Conservation (phyloP, 192 early-diverging fungal species). For the Martensiomyces pterosporus region DNA sequence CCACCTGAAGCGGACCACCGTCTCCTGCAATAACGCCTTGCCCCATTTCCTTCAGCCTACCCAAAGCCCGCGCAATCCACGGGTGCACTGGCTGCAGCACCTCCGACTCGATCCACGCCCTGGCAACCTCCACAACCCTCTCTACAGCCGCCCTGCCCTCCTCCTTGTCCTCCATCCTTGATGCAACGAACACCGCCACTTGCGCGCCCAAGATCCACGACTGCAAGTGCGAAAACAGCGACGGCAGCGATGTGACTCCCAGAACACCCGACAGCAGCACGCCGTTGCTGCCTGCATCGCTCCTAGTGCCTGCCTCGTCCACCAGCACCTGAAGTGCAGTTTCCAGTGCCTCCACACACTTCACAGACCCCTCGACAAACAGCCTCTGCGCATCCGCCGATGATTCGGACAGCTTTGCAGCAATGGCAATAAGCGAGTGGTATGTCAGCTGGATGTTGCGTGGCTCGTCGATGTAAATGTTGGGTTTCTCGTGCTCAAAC, state of each 20-base stretch:
- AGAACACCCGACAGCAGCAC: conserved; percentile 15
- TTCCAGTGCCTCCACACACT: conserved; percentile 33
- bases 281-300: conserved; percentile 2
- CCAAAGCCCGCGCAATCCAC: conserved; percentile 29
- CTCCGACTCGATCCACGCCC: conserved; percentile 9
- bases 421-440: conserved; percentile 29
- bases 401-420: neutral
- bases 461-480: conserved; percentile 70
- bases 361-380: conserved; percentile 9
- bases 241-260: conserved; percentile 20
- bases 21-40: neutral
- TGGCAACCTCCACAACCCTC: conserved; percentile 12
- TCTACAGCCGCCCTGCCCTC: neutral
- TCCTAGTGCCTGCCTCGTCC: too few species aligned
- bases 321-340: conserved; percentile 12
- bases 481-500: conserved; percentile 75
- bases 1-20: neutral
- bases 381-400: neutral
- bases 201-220: conserved; percentile 48
- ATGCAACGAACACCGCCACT: conserved; percentile 27
- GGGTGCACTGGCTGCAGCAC: conserved; percentile 30
- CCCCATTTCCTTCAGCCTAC: conserved; percentile 4
- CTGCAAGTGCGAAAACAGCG: conserved; percentile 37
- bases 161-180: conserved; percentile 4
- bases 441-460: conserved; percentile 59